Evolutionary conservation across 139 green algal genomes (phyloP).

Genomic region (Zygnema circumcarinatum): DNA sequence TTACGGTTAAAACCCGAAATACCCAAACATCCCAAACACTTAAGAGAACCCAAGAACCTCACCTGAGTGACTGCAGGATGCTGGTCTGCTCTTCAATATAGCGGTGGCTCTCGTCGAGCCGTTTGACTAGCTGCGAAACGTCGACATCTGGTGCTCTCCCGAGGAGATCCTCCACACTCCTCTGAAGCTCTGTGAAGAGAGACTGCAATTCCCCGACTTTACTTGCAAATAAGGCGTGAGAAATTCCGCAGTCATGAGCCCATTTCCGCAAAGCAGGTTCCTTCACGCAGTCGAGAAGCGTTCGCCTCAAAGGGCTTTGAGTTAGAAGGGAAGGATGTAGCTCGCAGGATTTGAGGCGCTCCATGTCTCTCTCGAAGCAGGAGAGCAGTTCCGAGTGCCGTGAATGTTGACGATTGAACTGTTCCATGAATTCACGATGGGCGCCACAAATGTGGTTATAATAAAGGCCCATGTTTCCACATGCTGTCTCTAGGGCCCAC

Average conservation of each 20-base stretch:
- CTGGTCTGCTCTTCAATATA: slow-evolving; percentile 70
- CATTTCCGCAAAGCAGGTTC: slow-evolving; percentile 70
- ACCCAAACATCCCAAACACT: no score
- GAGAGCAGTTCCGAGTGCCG: slow-evolving; percentile 72
- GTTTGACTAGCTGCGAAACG: slow-evolving; percentile 40
- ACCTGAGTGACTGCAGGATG: slow-evolving; percentile 51
- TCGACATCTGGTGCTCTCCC: slow-evolving; percentile 67
- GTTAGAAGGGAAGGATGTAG: slow-evolving; percentile 67
- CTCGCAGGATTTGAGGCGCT: slow-evolving; percentile 64
- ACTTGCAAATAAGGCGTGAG: slow-evolving; percentile 70
- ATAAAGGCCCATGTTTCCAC: slow-evolving; percentile 88
- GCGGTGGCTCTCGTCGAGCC: slow-evolving; percentile 68
- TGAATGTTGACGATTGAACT: slow-evolving; percentile 59
- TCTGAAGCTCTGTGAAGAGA: slow-evolving; percentile 66
- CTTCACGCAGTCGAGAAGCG: slow-evolving; percentile 74
- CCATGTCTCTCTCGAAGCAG: slow-evolving; percentile 79
- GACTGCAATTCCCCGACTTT: slow-evolving; percentile 76
- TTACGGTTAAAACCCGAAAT: no score
- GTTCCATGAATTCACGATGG: slow-evolving; percentile 71
- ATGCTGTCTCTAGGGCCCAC: slow-evolving; percentile 78
- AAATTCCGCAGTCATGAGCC: slow-evolving; percentile 68
- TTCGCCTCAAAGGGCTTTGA: neutral
- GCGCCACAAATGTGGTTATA: slow-evolving; percentile 77
- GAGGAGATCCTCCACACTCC: slow-evolving; percentile 85
- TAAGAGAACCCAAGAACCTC: no score